These are phyloP conservation scores for Wickerhamiella kurtzmanii DNA, from an alignment of 805 yeast species.

Conservation along the genomic window DNA sequence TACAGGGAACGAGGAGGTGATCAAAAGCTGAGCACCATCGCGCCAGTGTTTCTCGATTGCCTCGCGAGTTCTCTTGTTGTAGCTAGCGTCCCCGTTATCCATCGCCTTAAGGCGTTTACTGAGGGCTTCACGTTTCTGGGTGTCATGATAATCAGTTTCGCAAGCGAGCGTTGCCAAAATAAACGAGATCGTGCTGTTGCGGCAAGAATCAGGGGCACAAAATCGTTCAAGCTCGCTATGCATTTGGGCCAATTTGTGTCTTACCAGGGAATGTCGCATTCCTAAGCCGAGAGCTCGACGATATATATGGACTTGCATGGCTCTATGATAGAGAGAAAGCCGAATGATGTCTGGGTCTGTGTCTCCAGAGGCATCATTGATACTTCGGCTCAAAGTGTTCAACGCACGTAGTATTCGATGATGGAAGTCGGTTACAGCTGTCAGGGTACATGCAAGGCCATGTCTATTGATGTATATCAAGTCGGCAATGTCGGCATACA, in stretches of 20 bases:
- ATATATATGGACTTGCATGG: background rate
- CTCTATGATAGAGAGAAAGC: background rate
- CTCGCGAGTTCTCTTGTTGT: background rate
- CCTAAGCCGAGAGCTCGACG: background rate
- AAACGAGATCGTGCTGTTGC: background rate
- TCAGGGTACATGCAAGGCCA: background rate
- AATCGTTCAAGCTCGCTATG: background rate
- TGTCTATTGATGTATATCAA: background rate
- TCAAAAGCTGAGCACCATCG: background rate
- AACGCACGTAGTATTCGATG: background rate
- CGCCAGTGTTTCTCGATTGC: background rate
- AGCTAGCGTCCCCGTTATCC: background rate
- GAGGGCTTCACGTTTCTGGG: background rate
- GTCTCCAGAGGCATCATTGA: background rate
- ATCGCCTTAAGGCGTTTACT: background rate
- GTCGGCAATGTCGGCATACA: background rate
- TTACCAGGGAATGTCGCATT: background rate
- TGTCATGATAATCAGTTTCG: background rate
- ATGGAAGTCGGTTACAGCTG: background rate
- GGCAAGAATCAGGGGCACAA: background rate
- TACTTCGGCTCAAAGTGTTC: background rate
- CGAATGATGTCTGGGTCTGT: background rate
- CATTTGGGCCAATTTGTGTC: background rate
- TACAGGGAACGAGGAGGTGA: background rate
- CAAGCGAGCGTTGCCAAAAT: background rate